Base-by-base conservation (phyloP, 495 filamentous ascomycete genomes). In the Penicillium simplicissimum region DNA sequence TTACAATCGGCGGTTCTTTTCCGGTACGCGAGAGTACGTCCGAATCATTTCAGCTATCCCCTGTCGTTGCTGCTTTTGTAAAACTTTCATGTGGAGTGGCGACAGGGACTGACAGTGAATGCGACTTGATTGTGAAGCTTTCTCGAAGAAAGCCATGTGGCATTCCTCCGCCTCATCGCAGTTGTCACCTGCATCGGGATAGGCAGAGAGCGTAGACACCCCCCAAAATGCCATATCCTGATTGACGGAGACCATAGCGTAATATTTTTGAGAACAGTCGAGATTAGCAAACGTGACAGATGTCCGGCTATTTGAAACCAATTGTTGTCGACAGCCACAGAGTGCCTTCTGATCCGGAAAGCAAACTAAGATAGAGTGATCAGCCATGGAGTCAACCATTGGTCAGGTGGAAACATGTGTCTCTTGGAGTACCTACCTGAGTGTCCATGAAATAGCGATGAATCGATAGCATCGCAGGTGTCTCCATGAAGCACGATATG, bases 361-460 rank as follows among this genome's bases (percentile, higher is more conserved):
- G 42, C 42, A 47, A 47, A 47, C 14, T 47, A 47, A 47, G 42
- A 47, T 9, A 47, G 42, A 47, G 14, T 47, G 42, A 47, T 47
- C 42, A 47, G 42, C 10, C 42, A 47, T 19, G 42, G 42, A 21
- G 42, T 47, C n/a, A 23, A 47, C 1, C 42, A 19, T 21, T 47
- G 42, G 15, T 47, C 42, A 47, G 42, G 42, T 21, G 42, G 2
- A 47, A 21, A 21, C 42, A 47, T 47, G 0, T 47, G 42, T 47
- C 15, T 6, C 1, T 47, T 3, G 42, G n/a, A 6, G 42, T 47
- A 47, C 42, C 0, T 47, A 47, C 42, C 42, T 15, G 42, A 47
- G 15, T 47, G 42, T 47, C 15, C 42, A 47, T 47, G 42, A 47
- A 47, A 47, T 47, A 47, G 42, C 15, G 42, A 21, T 21, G 42